Evolutionary conservation across 371 early-diverging fungal species (phyloP).

Genomic region (Circinella umbellata): DNA sequence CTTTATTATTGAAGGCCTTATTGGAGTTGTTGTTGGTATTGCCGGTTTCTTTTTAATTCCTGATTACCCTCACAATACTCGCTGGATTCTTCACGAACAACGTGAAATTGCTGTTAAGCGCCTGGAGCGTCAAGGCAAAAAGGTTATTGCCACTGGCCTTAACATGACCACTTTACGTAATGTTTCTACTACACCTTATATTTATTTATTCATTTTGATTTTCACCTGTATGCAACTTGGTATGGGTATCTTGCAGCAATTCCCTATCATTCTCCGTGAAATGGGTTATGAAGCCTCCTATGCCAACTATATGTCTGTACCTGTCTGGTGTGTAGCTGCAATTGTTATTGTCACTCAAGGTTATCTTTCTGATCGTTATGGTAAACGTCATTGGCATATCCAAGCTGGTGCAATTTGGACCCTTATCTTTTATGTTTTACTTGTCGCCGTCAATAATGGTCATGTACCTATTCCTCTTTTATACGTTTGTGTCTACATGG

Average conservation of each 20-base stretch:
- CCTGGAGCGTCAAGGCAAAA: slow-evolving; percentile 44
- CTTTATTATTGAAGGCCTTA: slow-evolving; percentile 61
- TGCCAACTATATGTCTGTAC: slow-evolving; percentile 52
- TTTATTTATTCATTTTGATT: slow-evolving; percentile 38
- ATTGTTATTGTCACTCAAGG: slow-evolving; percentile 49
- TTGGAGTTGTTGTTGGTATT: slow-evolving; percentile 48
- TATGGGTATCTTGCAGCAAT: slow-evolving; percentile 49
- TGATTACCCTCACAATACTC: slow-evolving; percentile 57
- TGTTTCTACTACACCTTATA: slow-evolving; percentile 42
- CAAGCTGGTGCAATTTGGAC: slow-evolving; percentile 40
- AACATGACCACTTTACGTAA: slow-evolving; percentile 35
- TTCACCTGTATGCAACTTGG: slow-evolving; percentile 52
- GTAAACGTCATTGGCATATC: slow-evolving; percentile 46
- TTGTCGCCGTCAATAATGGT: slow-evolving; percentile 57
- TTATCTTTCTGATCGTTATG: slow-evolving; percentile 38
- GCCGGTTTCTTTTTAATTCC: slow-evolving; percentile 58
- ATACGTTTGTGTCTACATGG: slow-evolving; percentile 40
- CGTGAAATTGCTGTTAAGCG: slow-evolving; percentile 54
- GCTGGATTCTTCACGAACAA: slow-evolving; percentile 57
- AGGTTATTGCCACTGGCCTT: slow-evolving; percentile 22
- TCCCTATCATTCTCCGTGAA: slow-evolving; percentile 42
- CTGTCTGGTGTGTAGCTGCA: slow-evolving; percentile 48
- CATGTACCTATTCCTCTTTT: slow-evolving; percentile 33
- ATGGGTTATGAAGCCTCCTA: slow-evolving; percentile 37
- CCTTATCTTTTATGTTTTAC: slow-evolving; percentile 54